These are phyloP conservation scores for Kwoniella bestiolae DNA, from an alignment of 768 basidiomycete species.

Conservation along the genomic window DNA sequence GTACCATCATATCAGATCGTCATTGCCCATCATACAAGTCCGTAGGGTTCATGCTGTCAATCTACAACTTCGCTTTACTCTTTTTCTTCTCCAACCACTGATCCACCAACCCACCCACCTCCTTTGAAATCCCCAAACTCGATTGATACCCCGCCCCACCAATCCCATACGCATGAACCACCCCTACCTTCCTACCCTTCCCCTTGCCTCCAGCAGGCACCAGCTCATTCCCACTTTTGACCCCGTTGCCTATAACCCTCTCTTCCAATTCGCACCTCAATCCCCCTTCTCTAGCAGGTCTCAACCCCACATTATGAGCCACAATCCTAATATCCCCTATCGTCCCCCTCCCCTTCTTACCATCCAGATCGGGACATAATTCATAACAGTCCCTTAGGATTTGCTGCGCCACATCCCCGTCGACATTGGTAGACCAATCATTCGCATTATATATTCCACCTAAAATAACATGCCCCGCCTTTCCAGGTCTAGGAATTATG, in stretches of 20 bases:
- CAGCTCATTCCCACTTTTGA: constrained; percentile 11
- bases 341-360: constrained; percentile 56
- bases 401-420: constrained; percentile 58
- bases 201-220: constrained; percentile 31
- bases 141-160: constrained; percentile 58
- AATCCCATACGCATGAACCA: constrained; percentile 69
- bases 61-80: constrained; percentile 15
- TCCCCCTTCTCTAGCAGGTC: constrained; percentile 66
- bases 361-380: constrained; percentile 59
- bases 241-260: constrained; percentile 37
- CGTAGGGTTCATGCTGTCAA: no score
- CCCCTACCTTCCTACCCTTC: constrained; percentile 48
- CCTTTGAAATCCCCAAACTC: constrained; percentile 53
- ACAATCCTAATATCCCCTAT: constrained; percentile 61
- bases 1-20: no score
- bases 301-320: constrained; percentile 66
- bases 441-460: constrained; percentile 65
- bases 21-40: no score
- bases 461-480: constrained; percentile 61
- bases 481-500: constrained; percentile 67
- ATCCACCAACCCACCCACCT: constrained; percentile 30
- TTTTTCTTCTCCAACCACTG: constrained; percentile 8
- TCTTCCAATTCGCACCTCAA: constrained; percentile 65
- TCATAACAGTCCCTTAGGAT: constrained; percentile 60
- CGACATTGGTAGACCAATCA: constrained; percentile 64